Evolutionary conservation across 2,329 filamentous ascomycete species (phyloP).

Genomic region (Arthrobotrys sphaeroides): DNA sequence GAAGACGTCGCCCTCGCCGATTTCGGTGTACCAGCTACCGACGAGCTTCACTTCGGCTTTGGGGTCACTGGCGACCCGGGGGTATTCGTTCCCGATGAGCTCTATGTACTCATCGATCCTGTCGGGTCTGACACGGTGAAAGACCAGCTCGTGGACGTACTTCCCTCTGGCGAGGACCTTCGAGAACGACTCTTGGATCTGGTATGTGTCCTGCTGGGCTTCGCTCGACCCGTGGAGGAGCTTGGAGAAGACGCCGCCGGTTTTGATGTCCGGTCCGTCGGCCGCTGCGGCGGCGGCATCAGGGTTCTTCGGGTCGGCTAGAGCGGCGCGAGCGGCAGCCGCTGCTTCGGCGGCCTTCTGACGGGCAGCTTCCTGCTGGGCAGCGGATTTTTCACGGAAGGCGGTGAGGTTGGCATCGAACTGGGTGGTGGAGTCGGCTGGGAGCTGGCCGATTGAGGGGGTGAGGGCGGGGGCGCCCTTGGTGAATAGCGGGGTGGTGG

Average conservation of each 20-base stretch:
- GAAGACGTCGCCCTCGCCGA: slow-evolving; percentile 96
- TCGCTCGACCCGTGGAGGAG: slow-evolving; percentile 98
- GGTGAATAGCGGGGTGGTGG: slow-evolving; percentile 43
- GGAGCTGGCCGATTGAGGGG: slow-evolving; percentile 89
- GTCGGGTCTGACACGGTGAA: slow-evolving; percentile 94
- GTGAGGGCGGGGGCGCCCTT: slow-evolving; percentile 70
- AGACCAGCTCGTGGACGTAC: slow-evolving; percentile 97
- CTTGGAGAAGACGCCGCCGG: slow-evolving; percentile 71
- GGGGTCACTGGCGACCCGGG: slow-evolving; percentile 80
- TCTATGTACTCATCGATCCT: slow-evolving; percentile 94
- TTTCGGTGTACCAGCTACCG: slow-evolving; percentile 97
- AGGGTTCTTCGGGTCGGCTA: slow-evolving; percentile 58
- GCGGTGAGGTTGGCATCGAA: slow-evolving; percentile 86
- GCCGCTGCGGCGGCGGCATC: slow-evolving; percentile 59
- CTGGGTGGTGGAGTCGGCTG: slow-evolving; percentile 72
- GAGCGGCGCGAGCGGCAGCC: slow-evolving; percentile 60
- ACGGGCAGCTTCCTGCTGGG: slow-evolving; percentile 70
- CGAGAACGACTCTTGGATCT: slow-evolving; percentile 95
- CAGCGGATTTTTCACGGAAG: slow-evolving; percentile 83
- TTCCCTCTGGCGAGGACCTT: slow-evolving; percentile 95
- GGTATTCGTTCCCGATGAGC: slow-evolving; percentile 90
- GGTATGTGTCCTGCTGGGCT: slow-evolving; percentile 89
- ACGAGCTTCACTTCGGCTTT: slow-evolving; percentile 96
- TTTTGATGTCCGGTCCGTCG: slow-evolving; percentile 60
- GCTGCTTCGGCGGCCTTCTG: slow-evolving; percentile 76